Conservation (phyloP, 1,284 basidiomycete species). For the Sanguinoderma infundibulare region DNA sequence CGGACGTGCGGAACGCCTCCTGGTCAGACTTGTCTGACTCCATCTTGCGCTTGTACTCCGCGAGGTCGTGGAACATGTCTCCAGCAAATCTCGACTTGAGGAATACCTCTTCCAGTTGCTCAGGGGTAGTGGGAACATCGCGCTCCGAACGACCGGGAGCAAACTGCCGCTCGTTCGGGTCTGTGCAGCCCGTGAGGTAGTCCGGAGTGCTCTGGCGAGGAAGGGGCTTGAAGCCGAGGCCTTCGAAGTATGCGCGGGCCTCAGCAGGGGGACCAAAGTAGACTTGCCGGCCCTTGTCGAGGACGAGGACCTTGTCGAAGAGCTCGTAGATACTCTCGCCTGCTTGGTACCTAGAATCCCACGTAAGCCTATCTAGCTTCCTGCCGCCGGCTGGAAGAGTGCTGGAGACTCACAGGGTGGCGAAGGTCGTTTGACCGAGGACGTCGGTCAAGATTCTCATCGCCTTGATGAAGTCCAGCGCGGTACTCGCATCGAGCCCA, state of each 20-base stretch:
- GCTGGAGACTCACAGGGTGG: conserved; percentile 61
- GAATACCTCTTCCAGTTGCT: conserved; percentile 75
- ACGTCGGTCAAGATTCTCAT: conserved; percentile 82
- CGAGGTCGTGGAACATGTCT: conserved; percentile 54
- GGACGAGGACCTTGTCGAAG: conserved; percentile 67
- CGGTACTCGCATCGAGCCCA: conserved; percentile 87
- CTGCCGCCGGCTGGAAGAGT: background rate
- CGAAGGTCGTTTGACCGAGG: conserved; percentile 76
- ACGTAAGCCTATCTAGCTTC: background rate
- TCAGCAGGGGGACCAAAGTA: conserved; percentile 78
- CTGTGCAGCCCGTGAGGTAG: conserved; percentile 83
- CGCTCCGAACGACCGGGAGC: conserved; percentile 65
- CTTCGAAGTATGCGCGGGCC: conserved; percentile 81
- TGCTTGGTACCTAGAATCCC: conserved; percentile 71
- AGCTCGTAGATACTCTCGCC: conserved; percentile 75
- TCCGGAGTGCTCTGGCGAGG: conserved; percentile 79
- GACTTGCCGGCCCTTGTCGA: conserved; percentile 84
- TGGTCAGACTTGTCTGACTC: conserved; percentile 69
- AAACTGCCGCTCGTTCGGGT: conserved; percentile 87
- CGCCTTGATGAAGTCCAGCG: conserved; percentile 77
- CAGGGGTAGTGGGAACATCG: conserved; percentile 77
- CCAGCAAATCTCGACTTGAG: conserved; percentile 54
- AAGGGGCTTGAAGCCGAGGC: conserved; percentile 75
- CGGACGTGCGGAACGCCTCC: conserved; percentile 78
- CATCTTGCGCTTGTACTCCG: conserved; percentile 70